Base-by-base conservation (phyloP, 768 basidiomycete genomes). In the Ramaria sp. region DNA sequence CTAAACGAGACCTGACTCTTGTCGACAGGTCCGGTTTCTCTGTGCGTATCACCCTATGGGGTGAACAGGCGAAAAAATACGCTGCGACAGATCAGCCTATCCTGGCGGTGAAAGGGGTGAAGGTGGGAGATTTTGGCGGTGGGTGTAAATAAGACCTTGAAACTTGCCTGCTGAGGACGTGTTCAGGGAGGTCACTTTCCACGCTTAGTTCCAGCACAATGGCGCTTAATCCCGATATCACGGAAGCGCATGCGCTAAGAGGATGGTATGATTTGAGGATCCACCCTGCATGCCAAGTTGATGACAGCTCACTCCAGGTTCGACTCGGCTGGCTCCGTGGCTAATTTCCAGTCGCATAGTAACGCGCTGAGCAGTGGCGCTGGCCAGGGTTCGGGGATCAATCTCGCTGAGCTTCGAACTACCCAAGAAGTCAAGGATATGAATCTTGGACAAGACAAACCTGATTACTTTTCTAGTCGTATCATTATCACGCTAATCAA, bases 121-220 rank as follows among this genome's bases (percentile, higher is more conserved):
- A 85, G 66, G 88, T 98, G 38, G 84, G 90, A 25, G 95, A 97
- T 59, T 99, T 85, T 66, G 83, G 85, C 62, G 91, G 91, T 81
- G 61, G 48, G 71, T 55, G 34, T 16, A 25, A 41, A 59, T 57
- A 58, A 43, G 45, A 36, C 20, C 52, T 9, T 15, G 0, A 37
- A 18, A 41, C 22, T 55, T n/a, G 24, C 16, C 39, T 20, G 39
- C 20, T 18, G 13, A 18, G 20, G 13, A 15, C 25, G 37, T 9
- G 28, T 15, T 20, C 42, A 88, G 89, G 90, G 15, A 82, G 92
- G 50, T 86, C 79, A 1, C 76, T 99, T 47, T 92, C 90, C 1
- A 85, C 89, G 82, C 72, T 82, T 59, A 84, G 82, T 64, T 79
- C 82, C 4, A 88, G 87, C 56, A 81, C 79, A 3, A 85, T 96